phyloP scores from a whole-genome alignment of 2,329 filamentous ascomycete species.

The Nakataea oryzae region DNA sequence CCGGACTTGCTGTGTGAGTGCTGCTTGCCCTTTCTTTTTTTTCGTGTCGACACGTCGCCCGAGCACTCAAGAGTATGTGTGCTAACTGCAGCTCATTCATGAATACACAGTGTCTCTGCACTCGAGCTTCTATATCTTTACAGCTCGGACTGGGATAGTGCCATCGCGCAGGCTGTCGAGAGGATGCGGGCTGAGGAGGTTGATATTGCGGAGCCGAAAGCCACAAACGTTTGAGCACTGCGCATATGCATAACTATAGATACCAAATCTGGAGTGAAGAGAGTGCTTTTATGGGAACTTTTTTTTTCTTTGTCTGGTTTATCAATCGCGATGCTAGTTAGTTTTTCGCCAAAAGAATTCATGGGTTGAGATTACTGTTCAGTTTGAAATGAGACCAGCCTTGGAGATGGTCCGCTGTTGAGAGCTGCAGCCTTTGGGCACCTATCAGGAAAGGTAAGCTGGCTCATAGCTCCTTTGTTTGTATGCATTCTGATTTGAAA shows the following conservation, averaged over 20 bases:
- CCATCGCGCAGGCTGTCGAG: conserved; percentile 1
- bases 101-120: conserved; percentile 9
- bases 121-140: conserved; percentile 15
- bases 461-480: too few species aligned
- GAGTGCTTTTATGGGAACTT: not conserved
- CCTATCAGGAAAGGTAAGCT: too few species aligned
- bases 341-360: too few species aligned
- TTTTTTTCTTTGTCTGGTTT: not conserved
- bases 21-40: not conserved
- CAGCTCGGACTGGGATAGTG: conserved; percentile 14
- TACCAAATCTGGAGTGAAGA: not conserved
- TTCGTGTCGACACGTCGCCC: not conserved
- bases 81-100: not conserved
- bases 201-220: not conserved
- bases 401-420: too few species aligned
- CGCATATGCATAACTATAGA: not conserved
- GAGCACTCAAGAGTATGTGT: not conserved
- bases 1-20: conserved; percentile 40
- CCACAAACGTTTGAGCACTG: not conserved
- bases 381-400: too few species aligned
- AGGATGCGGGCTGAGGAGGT: conserved; percentile 5
- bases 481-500: too few species aligned
- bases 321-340: not conserved
- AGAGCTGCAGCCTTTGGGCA: too few species aligned
- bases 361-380: too few species aligned